A percentile compares a stretch with the other conserved stretches of the same genome.
phyloP scores from a whole-genome alignment of 768 basidiomycete genomes.

The Cystofilobasidium capitatum region DNA sequence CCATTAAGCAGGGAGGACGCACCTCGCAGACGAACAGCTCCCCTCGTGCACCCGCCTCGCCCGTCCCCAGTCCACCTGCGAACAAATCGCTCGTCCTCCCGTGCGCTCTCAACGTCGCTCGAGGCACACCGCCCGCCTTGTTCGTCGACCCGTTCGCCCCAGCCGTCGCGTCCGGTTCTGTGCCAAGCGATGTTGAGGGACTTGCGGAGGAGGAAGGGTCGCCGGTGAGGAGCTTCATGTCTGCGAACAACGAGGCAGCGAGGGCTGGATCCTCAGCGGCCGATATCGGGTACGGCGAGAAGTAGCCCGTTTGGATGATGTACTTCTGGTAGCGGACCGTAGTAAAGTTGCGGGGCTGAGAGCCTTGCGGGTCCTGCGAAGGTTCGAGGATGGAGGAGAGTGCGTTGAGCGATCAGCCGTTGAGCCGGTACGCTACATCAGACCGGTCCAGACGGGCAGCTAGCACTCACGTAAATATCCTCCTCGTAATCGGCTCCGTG shows the following conservation, averaged over 20 bases:
- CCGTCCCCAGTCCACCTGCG: conserved; percentile 31
- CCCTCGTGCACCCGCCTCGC: conserved; percentile 33
- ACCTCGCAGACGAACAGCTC: conserved; percentile 38
- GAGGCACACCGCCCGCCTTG: conserved; percentile 41
- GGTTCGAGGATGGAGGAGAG: not conserved
- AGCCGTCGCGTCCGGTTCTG: not conserved
- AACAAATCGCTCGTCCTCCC: conserved; percentile 58
- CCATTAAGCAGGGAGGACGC: too few species aligned
- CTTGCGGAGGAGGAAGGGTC: not conserved
- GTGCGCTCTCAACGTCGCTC: conserved; percentile 52
- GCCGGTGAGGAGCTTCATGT: not conserved
- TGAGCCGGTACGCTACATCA: not conserved
- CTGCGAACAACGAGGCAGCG: not conserved
- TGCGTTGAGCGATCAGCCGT: not conserved
- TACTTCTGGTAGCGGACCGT: conserved; percentile 14
- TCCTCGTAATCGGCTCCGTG: not conserved
- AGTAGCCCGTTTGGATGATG: conserved; percentile 54
- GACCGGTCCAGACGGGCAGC: too few species aligned
- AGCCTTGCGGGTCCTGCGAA: not conserved
- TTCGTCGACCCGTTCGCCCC: not conserved
- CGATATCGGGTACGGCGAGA: conserved; percentile 73
- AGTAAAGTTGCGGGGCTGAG: conserved; percentile 17
- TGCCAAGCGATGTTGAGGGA: not conserved
- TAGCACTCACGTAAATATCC: not conserved
- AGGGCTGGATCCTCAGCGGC: conserved; percentile 43